Evolutionary conservation across 768 basidiomycete species (phyloP), one percentile per base, ranked within the genome.

Genomic region (Russula griseocarnosa): DNA sequence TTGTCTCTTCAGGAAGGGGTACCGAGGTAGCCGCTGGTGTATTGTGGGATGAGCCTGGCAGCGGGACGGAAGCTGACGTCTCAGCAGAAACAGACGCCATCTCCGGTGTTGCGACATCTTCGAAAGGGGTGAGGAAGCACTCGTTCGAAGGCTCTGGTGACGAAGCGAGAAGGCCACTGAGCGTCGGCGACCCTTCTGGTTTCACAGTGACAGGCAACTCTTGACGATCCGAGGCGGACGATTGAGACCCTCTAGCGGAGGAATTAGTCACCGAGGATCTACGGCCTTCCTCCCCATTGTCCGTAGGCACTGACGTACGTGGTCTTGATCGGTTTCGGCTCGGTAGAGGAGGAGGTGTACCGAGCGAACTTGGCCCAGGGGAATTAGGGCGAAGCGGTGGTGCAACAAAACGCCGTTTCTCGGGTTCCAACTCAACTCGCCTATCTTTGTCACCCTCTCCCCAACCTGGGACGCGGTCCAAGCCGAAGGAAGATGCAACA

Each of bases 401-500:
- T 6, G 71, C 59, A 30, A 69, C 67, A n/a, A 69, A 62, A 24
- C 70, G 66, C 50, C 64, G 51, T 7, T 42, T 50, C 50, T 16
- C 60, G 20, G 85, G 83, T 46, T 20, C 62, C 14, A 61, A 36
- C 22, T 61, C 59, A 6, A 13, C 8, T 22, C 50, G 42, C 61
- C 76, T 79, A 34, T 72, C 73, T 61, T 76, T 78, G 9, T 81
- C 81, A 24, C 75, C 72, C 24, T 78, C 79, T 55, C 71, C 71
- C 18, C 85, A 87, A 68, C 80, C 83, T 1, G 75, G 80, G 44
- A 85, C 86, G n/a, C 66, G 66, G 51, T 67, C 66, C 44, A 67
- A 85, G 4, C 83, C 79, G 7, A 88, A 71, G 6, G 83, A 83
- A 61, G 83, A 83, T 0, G 85, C 83, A 76, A 86, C 83, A 13